These are phyloP conservation scores for Colletotrichum neosansevieriae DNA, from an alignment of 2,329 filamentous ascomycete species.

Conservation along the genomic window DNA sequence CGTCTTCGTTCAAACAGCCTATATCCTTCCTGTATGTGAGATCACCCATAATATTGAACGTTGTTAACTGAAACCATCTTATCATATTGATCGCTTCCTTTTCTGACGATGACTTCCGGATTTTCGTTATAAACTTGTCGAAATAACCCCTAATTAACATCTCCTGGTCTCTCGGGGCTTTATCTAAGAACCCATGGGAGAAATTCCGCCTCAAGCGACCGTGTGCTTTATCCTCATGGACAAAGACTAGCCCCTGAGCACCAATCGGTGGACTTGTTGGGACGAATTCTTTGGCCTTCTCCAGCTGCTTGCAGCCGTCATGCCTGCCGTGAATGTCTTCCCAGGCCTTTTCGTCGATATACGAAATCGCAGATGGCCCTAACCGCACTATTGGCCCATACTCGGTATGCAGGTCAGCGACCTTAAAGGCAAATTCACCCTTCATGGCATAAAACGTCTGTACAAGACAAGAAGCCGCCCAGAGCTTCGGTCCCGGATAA, in stretches of 20 bases:
- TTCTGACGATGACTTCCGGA: constrained; percentile 11
- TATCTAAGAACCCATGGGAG: constrained; percentile 46
- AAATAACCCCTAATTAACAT: constrained; percentile 45
- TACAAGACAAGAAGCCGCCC: constrained; percentile 44
- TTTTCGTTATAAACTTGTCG: constrained; percentile 42
- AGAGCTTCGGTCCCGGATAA: constrained; percentile 50
- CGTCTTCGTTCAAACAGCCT: constrained; percentile 33
- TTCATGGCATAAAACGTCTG: constrained; percentile 10
- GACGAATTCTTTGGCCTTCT: constrained; percentile 23
- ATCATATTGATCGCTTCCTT: constrained; percentile 42
- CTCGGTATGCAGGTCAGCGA: not conserved
- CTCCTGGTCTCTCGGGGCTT: constrained; percentile 47
- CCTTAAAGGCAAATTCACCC: constrained; percentile 17
- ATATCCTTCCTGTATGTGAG: constrained; percentile 40
- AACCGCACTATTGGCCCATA: constrained; percentile 17
- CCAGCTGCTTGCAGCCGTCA: constrained; percentile 15
- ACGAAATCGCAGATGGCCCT: constrained; percentile 11
- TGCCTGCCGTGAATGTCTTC: constrained; percentile 17
- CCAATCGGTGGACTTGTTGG: constrained; percentile 18
- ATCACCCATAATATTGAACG: constrained; percentile 40
- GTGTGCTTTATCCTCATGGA: constrained; percentile 14
- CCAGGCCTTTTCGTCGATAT: constrained; percentile 19
- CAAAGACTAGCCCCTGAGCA: constrained; percentile 17
- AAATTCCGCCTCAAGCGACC: constrained; percentile 41
- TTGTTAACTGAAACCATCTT: constrained; percentile 25